Base-by-base conservation (phyloP, 1,284 basidiomycete genomes). In the Pseudozyma sp. region DNA sequence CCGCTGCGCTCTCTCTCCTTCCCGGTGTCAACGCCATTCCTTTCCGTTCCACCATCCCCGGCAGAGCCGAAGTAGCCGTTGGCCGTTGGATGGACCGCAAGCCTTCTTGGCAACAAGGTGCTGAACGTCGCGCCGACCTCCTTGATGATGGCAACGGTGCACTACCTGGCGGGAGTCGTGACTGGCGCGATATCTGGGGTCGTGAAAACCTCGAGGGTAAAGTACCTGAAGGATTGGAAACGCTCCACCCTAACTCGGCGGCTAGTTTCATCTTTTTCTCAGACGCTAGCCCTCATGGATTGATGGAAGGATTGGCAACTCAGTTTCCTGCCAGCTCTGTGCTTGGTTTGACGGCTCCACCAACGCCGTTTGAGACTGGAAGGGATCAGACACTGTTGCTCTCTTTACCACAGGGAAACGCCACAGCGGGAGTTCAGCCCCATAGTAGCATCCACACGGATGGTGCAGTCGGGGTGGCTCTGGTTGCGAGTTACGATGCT, bases 291-390 rank as follows among this genome's bases (percentile, higher is more conserved):
- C 89, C 90, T 0, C 89, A 92, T 80, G 91, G 91, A 1, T 85
- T 92, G 16, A 84, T 87, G 5, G 88, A 87, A 47, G 86, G 89
- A 12, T 85, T 92, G 12, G 81, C 85, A 8, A 77, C 67, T 65
- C 53, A 83, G 25, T 90, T 90, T 73, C 87, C 88, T 0, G 56
- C 78, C 14, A 87, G 89, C 8, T 87, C 86, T 34, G 89, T 90
- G 86, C 85, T 92, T 40, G 92, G 92, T 14, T 87, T 94, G 19
- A 84, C 92, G 13, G 91, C 90, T 0, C 88, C 92, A 0, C 91
- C 92, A 0, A 95, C 94, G 0, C 93, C 93, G 0, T 95, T 95
- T 83, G 87, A 93, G 19, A 95, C 93, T 0, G 92, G 92, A 11
- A 87, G 91, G 19, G 91, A 92, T 1, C 89, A 91, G 52, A 95